Conservation (phyloP, 176 grass and related monocot species). For the Oryza longistaminata region DNA sequence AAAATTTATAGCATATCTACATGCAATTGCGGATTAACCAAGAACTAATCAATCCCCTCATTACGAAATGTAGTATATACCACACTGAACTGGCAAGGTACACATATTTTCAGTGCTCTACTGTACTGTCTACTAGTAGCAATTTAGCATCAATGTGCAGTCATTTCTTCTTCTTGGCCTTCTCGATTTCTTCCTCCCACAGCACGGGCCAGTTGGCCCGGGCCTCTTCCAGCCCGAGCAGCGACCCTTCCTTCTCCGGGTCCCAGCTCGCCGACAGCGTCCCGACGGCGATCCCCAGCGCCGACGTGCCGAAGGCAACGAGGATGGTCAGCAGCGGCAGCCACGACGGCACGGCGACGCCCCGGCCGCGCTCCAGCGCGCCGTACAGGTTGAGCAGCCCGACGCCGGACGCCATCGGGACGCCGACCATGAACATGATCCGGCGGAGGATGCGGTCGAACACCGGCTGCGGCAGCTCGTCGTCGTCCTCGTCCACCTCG, state of each 20-base stretch:
- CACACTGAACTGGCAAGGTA: neutral
- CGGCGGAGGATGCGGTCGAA: conserved; percentile 76
- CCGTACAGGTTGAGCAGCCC: conserved; percentile 54
- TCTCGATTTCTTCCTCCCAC: conserved; percentile 70
- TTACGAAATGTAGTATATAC: neutral
- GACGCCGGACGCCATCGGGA: conserved; percentile 67
- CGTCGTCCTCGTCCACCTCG: conserved; percentile 22
- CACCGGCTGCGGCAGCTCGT: conserved; percentile 70
- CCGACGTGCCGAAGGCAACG: conserved; percentile 76
- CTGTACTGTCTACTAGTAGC: neutral
- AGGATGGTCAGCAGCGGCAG: conserved; percentile 62
- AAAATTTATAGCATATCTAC: neutral
- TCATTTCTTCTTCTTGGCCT: conserved; percentile 39
- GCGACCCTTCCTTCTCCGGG: conserved; percentile 66
- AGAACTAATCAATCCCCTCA: neutral
- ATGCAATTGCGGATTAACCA: neutral
- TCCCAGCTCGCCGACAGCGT: conserved; percentile 86
- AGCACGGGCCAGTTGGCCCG: conserved; percentile 76
- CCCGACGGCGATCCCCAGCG: conserved; percentile 80
- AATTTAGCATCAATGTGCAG: neutral
- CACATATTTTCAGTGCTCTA: neutral
- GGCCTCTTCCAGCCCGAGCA: conserved; percentile 76
- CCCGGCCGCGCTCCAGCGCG: conserved; percentile 37
- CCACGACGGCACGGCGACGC: conserved; percentile 50
- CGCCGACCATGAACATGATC: conserved; percentile 59